Evolutionary conservation across 78 protist genomes (phyloP).

Genomic region (Andalucia godoyi): DNA sequence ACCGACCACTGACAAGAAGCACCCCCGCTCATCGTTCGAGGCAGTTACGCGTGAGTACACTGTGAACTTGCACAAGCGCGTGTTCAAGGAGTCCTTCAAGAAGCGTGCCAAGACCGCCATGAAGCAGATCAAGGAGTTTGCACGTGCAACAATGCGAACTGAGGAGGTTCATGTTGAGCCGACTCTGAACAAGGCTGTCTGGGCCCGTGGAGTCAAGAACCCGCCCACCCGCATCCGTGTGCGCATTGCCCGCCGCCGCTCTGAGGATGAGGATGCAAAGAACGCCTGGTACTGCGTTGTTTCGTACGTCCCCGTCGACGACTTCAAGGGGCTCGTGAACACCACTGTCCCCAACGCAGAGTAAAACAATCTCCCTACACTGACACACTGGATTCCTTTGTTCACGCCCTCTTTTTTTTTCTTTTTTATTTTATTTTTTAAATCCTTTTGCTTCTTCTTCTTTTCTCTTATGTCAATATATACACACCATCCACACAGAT

Average conservation of each 20-base stretch:
- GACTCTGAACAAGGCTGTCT: conserved; percentile 67
- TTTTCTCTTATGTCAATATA: no score
- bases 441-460: no score
- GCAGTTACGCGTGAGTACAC: conserved; percentile 75
- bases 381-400: no score
- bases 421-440: no score
- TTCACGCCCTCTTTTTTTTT: no score
- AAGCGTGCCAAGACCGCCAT: conserved; percentile 84
- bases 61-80: conserved; percentile 69
- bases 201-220: conserved; percentile 72
- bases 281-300: background rate
- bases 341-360: background rate
- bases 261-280: conserved; percentile 81
- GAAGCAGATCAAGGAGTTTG: conserved; percentile 56
- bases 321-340: conserved; percentile 1
- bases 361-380: no score
- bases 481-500: no score
- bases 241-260: conserved; percentile 63
- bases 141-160: conserved; percentile 72
- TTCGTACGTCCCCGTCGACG: conserved; percentile 6
- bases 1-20: no score
- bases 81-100: conserved; percentile 77
- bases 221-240: conserved; percentile 84
- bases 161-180: conserved; percentile 74
- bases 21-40: no score